Percentiles rank a stretch among this genome's conserved stretches.
Conservation (phyloP, 1,284 basidiomycete genomes). For the Fomitopsis schrenkii region DNA sequence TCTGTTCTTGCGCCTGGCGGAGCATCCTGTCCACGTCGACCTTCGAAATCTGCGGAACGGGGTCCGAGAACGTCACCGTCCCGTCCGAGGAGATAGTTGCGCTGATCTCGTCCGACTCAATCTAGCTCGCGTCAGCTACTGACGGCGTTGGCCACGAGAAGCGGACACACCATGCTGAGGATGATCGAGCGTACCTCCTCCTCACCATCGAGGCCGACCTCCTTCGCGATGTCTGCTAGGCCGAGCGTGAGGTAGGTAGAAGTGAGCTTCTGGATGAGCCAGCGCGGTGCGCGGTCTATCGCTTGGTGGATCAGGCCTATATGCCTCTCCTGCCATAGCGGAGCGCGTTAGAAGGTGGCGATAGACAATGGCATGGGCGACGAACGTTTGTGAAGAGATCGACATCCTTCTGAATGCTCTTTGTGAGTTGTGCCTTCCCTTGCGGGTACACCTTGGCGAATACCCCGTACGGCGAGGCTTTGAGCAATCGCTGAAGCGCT, state of each 20-base stretch:
- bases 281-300: conserved; percentile 62
- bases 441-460: conserved; percentile 64
- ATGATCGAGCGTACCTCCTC: conserved; percentile 57
- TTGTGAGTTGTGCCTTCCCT: conserved; percentile 37
- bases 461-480: conserved; percentile 54
- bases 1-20: conserved; percentile 53
- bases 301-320: conserved; percentile 64
- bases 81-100: conserved; percentile 61
- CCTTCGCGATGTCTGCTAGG: conserved; percentile 62
- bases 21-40: conserved; percentile 65
- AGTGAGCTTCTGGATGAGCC: conserved; percentile 74
- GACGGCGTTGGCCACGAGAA: no score
- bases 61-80: conserved; percentile 70
- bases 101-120: conserved; percentile 63
- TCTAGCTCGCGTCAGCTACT: conserved; percentile 37
- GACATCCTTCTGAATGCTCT: conserved; percentile 49
- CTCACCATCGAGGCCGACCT: conserved; percentile 51
- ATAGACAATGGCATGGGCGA: neutral
- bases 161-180: conserved; percentile 67
- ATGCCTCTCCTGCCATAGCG: conserved; percentile 57
- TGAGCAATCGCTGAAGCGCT: conserved; percentile 52
- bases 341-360: neutral
- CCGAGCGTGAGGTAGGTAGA: conserved; percentile 75
- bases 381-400: conserved; percentile 42
- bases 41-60: conserved; percentile 56